Percentiles rank a stretch among this genome's conserved stretches.
Evolutionary conservation across 805 yeast species (phyloP).

Genomic region (Candida cerambycidarum): DNA sequence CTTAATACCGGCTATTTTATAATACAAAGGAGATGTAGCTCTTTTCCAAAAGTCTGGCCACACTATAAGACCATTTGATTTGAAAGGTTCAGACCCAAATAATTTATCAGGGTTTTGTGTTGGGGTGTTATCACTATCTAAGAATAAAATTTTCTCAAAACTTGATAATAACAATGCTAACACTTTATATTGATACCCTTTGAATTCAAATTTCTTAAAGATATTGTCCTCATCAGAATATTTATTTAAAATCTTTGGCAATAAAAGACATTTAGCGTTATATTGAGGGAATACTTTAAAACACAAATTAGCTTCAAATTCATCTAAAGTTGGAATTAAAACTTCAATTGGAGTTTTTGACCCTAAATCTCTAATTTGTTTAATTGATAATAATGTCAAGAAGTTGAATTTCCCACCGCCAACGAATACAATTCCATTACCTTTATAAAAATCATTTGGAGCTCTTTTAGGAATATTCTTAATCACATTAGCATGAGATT

Average conservation of each 20-base stretch:
- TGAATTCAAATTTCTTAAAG: constrained; percentile 34
- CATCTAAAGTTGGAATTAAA: constrained; percentile 66
- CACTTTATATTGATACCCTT: constrained; percentile 45
- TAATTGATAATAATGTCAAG: constrained; percentile 64
- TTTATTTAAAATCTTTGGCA: constrained; percentile 29
- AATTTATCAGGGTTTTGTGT: constrained; percentile 60
- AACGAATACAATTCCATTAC: constrained; percentile 65
- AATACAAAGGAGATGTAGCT: constrained; percentile 72
- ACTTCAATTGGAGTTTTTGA: constrained; percentile 79
- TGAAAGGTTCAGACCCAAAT: constrained; percentile 58
- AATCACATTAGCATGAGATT: constrained; percentile 49
- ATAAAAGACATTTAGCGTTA: constrained; percentile 38
- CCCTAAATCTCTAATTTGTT: constrained; percentile 64
- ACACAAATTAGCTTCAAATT: constrained; percentile 66
- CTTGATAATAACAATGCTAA: constrained; percentile 43
- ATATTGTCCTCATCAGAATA: constrained; percentile 18
- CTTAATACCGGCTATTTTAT: constrained; percentile 60
- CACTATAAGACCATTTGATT: constrained; percentile 51
- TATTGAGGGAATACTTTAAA: constrained; percentile 37
- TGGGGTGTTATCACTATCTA: constrained; percentile 79
- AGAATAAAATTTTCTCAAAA: constrained; percentile 66
- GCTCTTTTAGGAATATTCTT: constrained; percentile 42
- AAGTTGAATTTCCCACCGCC: constrained; percentile 83
- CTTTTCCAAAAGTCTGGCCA: constrained; percentile 94
- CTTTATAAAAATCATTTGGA: constrained; percentile 35